Evolutionary conservation across 768 basidiomycete genomes (phyloP), one percentile per base, ranked within the genome.

Genomic region (Mycena latifolia): DNA sequence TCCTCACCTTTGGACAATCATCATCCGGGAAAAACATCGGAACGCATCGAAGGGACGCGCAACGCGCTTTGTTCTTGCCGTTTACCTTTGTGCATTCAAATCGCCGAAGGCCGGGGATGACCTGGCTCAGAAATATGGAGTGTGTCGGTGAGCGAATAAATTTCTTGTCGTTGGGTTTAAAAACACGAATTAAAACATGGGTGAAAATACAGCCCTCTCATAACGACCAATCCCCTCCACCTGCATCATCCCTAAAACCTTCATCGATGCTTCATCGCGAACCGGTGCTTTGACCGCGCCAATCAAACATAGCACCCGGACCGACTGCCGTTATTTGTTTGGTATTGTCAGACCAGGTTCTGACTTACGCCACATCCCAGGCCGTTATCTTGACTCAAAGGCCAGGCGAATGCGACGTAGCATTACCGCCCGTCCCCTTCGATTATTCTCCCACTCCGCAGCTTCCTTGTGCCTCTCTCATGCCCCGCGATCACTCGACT

Each of bases 341-440:
- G 39, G 60, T 63, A 25, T 39, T 51, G 50, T 54, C 63, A 59
- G 35, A 51, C 56, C 48, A 11, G 12, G 52, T 46, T 59, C 28
- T 54, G 51, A 55, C 64, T 33, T 57, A 25, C 51, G 56, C 64
- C 64, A 65, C 64, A 65, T 33, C 39, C n/a, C 43, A 37, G 43
- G 43, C 51, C 57, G 43, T 65, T 65, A 59, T 65, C 64, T 53
- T 7, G 64, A 43, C 63, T 57, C 50, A 33, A 63, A 51, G 48
- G 18, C 22, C 1, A 45, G 29, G 39, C 31, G 48, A 63, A 51
- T 45, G 28, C 55, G 55, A 56, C 47, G 55, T 12, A 52, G 48
- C 27, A 35, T 35, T 55, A 31, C 27, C 47, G 18, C 2, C 35
- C 22, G 6, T 39, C 28, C 22, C 29, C 5, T 37, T 20, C 17